These are phyloP conservation scores for Lanmaoa pseudosensibilis DNA, from an alignment of 768 basidiomycete genomes.

Conservation along the genomic window DNA sequence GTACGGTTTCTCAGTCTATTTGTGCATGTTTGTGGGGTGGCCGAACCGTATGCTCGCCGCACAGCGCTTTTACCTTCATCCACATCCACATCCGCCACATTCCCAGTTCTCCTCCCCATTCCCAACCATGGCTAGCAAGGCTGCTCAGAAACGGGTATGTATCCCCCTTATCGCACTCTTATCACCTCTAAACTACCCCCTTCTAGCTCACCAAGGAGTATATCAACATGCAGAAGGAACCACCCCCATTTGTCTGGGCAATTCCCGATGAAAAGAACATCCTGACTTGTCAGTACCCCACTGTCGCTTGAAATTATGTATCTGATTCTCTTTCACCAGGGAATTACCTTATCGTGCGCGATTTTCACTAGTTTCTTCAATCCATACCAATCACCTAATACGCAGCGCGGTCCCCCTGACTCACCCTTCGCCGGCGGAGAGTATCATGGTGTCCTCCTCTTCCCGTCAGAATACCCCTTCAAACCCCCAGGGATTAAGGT, in stretches of 20 bases:
- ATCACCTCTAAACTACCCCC: neutral
- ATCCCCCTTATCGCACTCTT: slow-evolving; percentile 14
- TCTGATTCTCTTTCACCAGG: slow-evolving; percentile 47
- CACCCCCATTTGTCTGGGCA: slow-evolving; percentile 96
- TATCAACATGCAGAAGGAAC: slow-evolving; percentile 86
- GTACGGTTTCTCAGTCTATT: slow-evolving; percentile 10
- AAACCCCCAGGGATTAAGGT: slow-evolving; percentile 98
- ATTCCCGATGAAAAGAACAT: slow-evolving; percentile 98
- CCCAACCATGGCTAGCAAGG: slow-evolving; percentile 73
- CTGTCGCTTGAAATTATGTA: slow-evolving; percentile 1
- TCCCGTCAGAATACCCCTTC: slow-evolving; percentile 94
- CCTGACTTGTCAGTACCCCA: slow-evolving; percentile 70
- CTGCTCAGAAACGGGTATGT: slow-evolving; percentile 78
- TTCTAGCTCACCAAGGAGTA: slow-evolving; percentile 82
- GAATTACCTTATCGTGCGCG: slow-evolving; percentile 89
- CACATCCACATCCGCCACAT: slow-evolving; percentile 20
- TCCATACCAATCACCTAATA: slow-evolving; percentile 6
- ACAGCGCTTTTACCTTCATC: slow-evolving; percentile 24
- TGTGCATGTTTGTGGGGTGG: slow-evolving; percentile 30
- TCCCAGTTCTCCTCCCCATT: neutral
- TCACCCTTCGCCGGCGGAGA: slow-evolving; percentile 90
- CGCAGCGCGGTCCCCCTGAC: slow-evolving; percentile 89
- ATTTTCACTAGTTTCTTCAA: slow-evolving; percentile 2
- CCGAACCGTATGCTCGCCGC: slow-evolving; percentile 22
- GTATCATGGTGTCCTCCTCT: slow-evolving; percentile 89